Conservation (phyloP, 257 asterid species). For the Voacanga thouarsii region DNA sequence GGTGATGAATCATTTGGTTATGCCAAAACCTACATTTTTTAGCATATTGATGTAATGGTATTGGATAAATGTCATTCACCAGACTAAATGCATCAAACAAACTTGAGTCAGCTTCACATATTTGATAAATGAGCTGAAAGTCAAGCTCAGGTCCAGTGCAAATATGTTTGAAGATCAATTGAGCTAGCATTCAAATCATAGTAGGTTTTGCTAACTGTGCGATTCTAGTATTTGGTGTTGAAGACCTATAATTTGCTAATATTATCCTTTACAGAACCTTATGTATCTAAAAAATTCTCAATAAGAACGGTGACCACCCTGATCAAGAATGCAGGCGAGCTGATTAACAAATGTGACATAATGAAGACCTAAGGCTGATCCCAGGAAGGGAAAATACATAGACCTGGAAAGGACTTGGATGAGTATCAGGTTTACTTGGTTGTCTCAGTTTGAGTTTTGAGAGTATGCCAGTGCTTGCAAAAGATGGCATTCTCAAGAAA, state of each 20-base stretch:
- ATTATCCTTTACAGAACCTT: background rate
- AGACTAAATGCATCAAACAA: background rate
- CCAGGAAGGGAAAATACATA: background rate
- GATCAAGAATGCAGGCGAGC: background rate
- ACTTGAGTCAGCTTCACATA: background rate
- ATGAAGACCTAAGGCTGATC: background rate
- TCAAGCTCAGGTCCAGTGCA: background rate
- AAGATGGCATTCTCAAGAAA: background rate
- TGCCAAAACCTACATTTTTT: no score
- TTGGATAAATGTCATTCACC: background rate
- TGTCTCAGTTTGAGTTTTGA: background rate
- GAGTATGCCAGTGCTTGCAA: background rate
- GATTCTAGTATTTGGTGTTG: background rate
- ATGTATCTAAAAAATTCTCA: background rate
- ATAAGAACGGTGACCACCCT: background rate
- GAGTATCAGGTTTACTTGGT: background rate
- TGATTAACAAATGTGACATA: background rate
- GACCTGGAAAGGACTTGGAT: background rate
- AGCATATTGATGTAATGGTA: no score
- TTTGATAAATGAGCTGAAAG: background rate
- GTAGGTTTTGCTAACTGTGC: background rate
- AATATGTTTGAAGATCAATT: background rate
- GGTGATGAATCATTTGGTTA: no score
- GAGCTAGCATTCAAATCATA: background rate
- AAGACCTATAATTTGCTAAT: background rate